Evolutionary conservation across 1,284 basidiomycete species (phyloP), one percentile per base, ranked within the genome.

Genomic region (Austropuccinia psidii): DNA sequence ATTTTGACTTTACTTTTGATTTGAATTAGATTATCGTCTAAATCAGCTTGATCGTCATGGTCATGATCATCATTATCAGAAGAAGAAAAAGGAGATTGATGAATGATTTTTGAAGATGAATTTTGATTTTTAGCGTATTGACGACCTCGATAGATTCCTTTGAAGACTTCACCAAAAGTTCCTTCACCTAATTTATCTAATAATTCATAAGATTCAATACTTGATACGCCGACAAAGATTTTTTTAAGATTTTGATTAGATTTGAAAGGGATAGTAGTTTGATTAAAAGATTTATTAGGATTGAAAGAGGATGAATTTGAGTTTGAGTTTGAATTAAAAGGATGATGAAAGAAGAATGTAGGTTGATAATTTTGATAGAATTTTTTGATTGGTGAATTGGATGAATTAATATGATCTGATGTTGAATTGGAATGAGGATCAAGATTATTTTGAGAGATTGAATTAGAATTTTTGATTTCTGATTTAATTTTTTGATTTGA

Each of bases 111-210:
- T 64, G 49, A 33, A 67, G 17, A 41, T n/a, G n/a, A n/a, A 57
- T 60, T 77, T 75, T 52, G 80, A 76, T 31, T 78, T 70, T 2
- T 77, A 7, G 58, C 75, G 17, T 65, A 60, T 1, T 39, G 55
- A 21, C 49, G 65, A 39, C 57, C 62, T 3, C 76, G 75, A 15
- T 76, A 45, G 1, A 76, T 65, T 0, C 76, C 82, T 29, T 81
- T 79, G 65, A 80, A 79, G 1, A 83, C 82, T 62, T 82, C 80
- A 17, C 93, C 93, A 80, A 96, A 97, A 9, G 94, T 97, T 8
- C 93, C 93, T 81, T 96, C 93, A 50, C 93, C 93, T 31, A 97
- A 83, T 81, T 95, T 95, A 9, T 87, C 88, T 39, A 88, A 88
- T 13, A 88, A 83, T 70, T 88, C 86, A 80, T 95, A 96, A 76